phyloP scores from a whole-genome alignment of 768 basidiomycete species.

The Hirschioporus abietinus region DNA sequence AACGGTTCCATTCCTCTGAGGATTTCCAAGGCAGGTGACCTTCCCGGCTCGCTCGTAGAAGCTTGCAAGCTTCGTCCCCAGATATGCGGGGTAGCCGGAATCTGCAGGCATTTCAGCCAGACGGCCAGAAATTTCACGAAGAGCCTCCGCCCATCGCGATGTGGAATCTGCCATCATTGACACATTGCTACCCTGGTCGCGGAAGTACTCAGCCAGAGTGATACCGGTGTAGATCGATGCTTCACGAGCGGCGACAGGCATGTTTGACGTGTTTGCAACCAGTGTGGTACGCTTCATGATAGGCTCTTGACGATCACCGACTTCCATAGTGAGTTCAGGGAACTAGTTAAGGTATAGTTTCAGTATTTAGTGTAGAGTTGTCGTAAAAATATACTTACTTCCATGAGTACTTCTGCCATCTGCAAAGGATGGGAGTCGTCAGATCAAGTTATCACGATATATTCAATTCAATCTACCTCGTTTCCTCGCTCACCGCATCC shows the following conservation, averaged over 20 bases:
- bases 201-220: constrained; percentile 98
- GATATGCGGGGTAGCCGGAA: constrained; percentile 97
- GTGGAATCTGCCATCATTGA: constrained; percentile 99
- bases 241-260: constrained; percentile 99
- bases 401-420: constrained; percentile 99
- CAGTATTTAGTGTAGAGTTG: constrained; percentile 7
- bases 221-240: constrained; percentile 99
- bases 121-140: constrained; percentile 99
- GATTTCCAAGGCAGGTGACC: constrained; percentile 87
- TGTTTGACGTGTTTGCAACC: constrained; percentile 99
- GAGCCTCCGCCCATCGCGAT: constrained; percentile 97
- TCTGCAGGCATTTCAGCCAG: constrained; percentile 99
- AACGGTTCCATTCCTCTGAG: constrained; percentile 83
- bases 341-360: constrained; percentile 37
- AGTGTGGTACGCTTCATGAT: constrained; percentile 99
- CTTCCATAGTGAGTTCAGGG: constrained; percentile 90
- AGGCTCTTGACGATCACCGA: constrained; percentile 90
- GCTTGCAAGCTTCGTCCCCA: constrained; percentile 89
- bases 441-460: constrained; percentile 1
- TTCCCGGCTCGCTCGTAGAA: constrained; percentile 99
- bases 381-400: constrained; percentile 41
- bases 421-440: constrained; percentile 22
- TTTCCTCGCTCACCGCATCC: constrained; percentile 99
- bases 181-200: constrained; percentile 96
- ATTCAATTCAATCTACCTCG: constrained; percentile 47